Percentiles rank a stretch among this genome's conserved stretches.
Evolutionary conservation across 106 monocot species (phyloP).

Genomic region (Dioscorea dumetorum): DNA sequence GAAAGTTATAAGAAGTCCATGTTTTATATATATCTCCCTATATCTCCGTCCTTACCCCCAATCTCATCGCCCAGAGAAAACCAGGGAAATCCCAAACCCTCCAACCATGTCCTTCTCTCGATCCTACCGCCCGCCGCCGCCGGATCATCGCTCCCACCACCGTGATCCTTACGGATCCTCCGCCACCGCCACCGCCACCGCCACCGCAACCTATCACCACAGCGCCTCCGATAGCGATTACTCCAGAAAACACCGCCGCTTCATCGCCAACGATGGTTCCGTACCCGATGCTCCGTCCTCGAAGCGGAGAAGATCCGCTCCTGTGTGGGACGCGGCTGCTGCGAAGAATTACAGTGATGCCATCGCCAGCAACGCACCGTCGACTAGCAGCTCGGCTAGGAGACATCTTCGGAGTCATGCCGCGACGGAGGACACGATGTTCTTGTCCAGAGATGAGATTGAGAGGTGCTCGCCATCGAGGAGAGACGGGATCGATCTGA

Average conservation of each 20-base stretch:
- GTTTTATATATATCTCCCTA: too few species aligned
- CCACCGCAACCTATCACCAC: not conserved
- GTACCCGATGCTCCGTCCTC: not conserved
- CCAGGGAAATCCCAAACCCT: too few species aligned
- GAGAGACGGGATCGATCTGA: conserved; percentile 72
- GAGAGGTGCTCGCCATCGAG: conserved; percentile 86
- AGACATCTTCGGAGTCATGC: not conserved
- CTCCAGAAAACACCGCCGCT: not conserved
- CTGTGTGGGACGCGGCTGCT: not conserved
- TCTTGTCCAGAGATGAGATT: conserved; percentile 84
- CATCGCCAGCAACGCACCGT: not conserved
- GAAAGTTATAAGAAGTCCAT: too few species aligned
- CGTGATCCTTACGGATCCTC: not conserved
- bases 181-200: not conserved
- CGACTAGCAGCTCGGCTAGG: not conserved
- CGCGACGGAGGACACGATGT: conserved; percentile 13
- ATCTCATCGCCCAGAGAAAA: too few species aligned
- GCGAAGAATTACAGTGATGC: not conserved
- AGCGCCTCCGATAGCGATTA: not conserved
- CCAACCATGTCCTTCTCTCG: conserved; percentile 7
- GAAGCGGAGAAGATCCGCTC: not conserved
- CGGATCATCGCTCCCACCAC: not conserved
- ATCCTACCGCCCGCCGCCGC: not conserved
- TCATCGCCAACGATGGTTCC: not conserved
- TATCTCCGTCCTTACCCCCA: too few species aligned